These are phyloP conservation scores for Talaromyces sp. DNA, from an alignment of 2,329 filamentous ascomycete genomes.

Conservation along the genomic window DNA sequence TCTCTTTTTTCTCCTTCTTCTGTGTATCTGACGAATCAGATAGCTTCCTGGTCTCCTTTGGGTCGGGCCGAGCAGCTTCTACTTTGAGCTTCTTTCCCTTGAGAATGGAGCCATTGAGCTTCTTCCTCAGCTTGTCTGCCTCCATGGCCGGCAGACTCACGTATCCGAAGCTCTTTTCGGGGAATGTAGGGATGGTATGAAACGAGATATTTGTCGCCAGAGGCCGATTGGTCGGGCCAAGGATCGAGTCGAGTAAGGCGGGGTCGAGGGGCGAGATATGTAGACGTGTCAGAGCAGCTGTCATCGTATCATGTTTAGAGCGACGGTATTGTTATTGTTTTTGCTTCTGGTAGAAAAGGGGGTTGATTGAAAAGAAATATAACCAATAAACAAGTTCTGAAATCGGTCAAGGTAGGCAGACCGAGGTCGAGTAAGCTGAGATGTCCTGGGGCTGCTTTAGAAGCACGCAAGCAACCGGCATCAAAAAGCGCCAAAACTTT, in stretches of 20 bases:
- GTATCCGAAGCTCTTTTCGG: conserved; percentile 86
- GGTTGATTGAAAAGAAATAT: neutral
- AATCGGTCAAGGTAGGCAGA: neutral
- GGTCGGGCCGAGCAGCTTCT: conserved; percentile 68
- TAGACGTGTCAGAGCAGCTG: conserved; percentile 49
- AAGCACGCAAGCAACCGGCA: neutral
- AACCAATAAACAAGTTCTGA: neutral
- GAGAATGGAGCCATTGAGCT: conserved; percentile 78
- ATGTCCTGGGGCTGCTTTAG: neutral
- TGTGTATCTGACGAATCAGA: conserved; percentile 13
- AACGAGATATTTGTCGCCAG: conserved; percentile 78
- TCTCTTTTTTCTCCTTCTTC: conserved; percentile 12
- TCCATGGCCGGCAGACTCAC: conserved; percentile 75
- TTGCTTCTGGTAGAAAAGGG: neutral
- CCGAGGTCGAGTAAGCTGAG: neutral
- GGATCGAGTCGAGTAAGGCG: conserved; percentile 64
- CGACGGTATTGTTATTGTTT: neutral
- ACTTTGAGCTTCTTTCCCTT: conserved; percentile 81
- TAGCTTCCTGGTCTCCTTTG: conserved; percentile 36
- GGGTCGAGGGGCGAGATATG: conserved; percentile 85
- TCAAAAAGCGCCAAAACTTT: neutral
- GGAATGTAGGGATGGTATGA: conserved; percentile 78
- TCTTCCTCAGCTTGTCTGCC: conserved; percentile 86
- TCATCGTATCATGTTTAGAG: conserved; percentile 23
- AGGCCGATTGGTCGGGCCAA: conserved; percentile 62